These are phyloP conservation scores for Vigna reflexopilosa DNA, from an alignment of 306 rosid genomes.

Conservation along the genomic window DNA sequence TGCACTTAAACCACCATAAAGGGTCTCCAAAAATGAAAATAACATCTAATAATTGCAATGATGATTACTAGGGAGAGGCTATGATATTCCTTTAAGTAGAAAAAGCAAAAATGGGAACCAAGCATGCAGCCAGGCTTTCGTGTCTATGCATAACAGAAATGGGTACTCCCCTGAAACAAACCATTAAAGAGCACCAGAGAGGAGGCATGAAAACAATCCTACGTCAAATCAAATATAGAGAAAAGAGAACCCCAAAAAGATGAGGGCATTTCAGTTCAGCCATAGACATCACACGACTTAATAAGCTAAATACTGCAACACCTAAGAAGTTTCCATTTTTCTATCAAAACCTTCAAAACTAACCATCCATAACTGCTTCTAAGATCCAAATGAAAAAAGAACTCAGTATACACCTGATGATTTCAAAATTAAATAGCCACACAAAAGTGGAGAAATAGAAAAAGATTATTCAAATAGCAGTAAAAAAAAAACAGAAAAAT, in stretches of 20 bases:
- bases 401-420: neutral
- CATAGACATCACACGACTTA: constrained; percentile 23
- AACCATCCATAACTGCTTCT: constrained; percentile 26
- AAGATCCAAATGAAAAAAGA: neutral
- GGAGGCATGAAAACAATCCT: constrained; percentile 22
- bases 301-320: constrained; percentile 16
- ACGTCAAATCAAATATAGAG: constrained; percentile 19
- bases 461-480: constrained; percentile 9
- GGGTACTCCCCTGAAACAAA: constrained; percentile 26
- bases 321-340: constrained; percentile 34
- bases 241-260: constrained; percentile 17
- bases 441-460: constrained; percentile 2
- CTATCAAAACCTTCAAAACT: constrained; percentile 35
- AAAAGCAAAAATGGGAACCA: constrained; percentile 24
- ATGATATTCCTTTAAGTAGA: constrained; percentile 4
- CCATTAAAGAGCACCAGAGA: constrained; percentile 13
- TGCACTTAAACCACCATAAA: constrained; percentile 33
- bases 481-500: neutral
- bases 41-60: constrained; percentile 32
- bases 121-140: neutral
- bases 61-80: constrained; percentile 25
- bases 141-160: constrained; percentile 18
- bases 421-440: constrained; percentile 3
- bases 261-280: constrained; percentile 8
- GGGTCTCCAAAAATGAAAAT: constrained; percentile 38